phyloP scores from a whole-genome alignment of 352 stramenopile genomes.

The Hyaloperonospora brassicae region DNA sequence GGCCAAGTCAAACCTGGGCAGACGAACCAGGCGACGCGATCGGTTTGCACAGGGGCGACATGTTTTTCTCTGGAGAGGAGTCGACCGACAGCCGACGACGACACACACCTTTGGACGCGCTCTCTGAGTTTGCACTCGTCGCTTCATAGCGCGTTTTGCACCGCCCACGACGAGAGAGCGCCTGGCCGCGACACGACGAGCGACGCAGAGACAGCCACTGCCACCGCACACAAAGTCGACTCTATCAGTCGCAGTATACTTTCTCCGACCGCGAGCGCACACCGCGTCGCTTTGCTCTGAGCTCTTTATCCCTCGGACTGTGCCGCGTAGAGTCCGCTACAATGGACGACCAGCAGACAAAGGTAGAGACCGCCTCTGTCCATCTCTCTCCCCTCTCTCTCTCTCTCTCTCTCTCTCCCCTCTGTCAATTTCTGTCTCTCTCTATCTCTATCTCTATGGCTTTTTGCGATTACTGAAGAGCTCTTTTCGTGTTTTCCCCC shows the following conservation, averaged over 20 bases:
- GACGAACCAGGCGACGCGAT: slow-evolving; percentile 20
- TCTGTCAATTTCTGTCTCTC: neutral
- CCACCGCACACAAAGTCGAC: no score
- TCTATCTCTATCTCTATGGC: neutral
- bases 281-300: slow-evolving; percentile 3
- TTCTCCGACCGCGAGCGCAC: neutral
- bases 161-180: slow-evolving; percentile 5
- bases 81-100: slow-evolving; percentile 19
- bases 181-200: no score
- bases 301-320: neutral
- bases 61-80: slow-evolving; percentile 23
- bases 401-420: no score
- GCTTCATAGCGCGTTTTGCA: slow-evolving; percentile 33
- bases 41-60: slow-evolving; percentile 16
- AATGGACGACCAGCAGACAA: slow-evolving; percentile 45
- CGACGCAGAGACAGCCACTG: no score
- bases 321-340: slow-evolving; percentile 4
- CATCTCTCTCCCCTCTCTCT: no score
- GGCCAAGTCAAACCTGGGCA: slow-evolving; percentile 13
- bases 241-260: no score
- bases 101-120: neutral
- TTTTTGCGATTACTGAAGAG: neutral
- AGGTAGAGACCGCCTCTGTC: slow-evolving; percentile 14
- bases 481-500: neutral
- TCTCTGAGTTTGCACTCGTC: slow-evolving; percentile 11